Base-by-base conservation (phyloP, 495 filamentous ascomycete genomes). In the Penicillium robsamsonii region DNA sequence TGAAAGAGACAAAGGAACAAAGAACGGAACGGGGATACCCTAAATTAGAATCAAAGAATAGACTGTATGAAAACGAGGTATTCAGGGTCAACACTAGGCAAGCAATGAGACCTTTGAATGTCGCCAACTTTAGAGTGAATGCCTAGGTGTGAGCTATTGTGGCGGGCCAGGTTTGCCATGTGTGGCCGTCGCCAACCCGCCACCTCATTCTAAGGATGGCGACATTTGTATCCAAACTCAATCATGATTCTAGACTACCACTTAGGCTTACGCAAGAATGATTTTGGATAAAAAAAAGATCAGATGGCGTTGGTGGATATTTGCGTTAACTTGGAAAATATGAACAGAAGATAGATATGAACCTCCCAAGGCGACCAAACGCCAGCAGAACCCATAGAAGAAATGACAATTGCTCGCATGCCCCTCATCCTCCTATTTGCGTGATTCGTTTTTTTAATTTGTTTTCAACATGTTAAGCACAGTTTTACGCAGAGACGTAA, bases 401-500 rank as follows among this genome's bases (percentile, higher is more conserved):
- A 17, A n/a, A 24, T 43, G 6, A 6, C 5, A 41, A 41, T 41
- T 41, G 29, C n/a, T 41, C 40, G 13, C 18, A 45, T 25, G 12
- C 22, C 20, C 12, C 7, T n/a, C 13, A 7, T 30, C 29, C 33
- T 5, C 13, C 6, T 15, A 11, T 27, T 27, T 45, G 29, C 43
- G 15, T 46, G 22, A 27, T 46, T 46, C 43, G 13, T 38, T 15
- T 13, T 37, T 37, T n/a, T 22, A 38, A 9, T 31, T 40, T 31
- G 15, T 50, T 50, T 25, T 13, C 47, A 22, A 15, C 18, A 37
- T 18, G 15, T 20, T 13, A 24, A 18, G 35, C 18, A 27, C 44
- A 17, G 7, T 4, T 18, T 17, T 43, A 43, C 7, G 27, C 18
- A 17, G 51, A 54, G 41, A 24, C 11, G 56, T 73, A 73, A 49